Evolutionary conservation across 768 basidiomycete species (phyloP).

Genomic region (Paxillus ammoniavirescens): DNA sequence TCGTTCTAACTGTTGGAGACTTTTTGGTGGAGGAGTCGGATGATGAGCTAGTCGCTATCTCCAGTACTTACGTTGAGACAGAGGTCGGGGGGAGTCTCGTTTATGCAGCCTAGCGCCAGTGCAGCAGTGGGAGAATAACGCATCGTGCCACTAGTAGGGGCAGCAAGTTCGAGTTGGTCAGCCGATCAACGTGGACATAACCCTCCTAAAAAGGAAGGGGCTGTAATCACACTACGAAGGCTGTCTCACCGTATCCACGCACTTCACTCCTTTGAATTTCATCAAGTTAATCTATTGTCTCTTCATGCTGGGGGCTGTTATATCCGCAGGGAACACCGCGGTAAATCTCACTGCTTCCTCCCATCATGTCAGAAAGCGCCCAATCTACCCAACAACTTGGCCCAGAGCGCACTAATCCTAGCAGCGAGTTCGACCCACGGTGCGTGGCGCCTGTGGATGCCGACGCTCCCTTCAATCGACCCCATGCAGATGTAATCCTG

Average conservation of each 20-base stretch:
- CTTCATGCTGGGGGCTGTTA: slow-evolving; percentile 10
- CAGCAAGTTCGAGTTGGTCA: too few species aligned
- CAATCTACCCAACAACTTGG: background rate
- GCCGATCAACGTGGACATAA: background rate
- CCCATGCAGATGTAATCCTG: slow-evolving; percentile 51
- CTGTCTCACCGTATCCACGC: slow-evolving; percentile 3
- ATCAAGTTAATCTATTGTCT: background rate
- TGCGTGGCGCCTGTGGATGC: slow-evolving; percentile 25
- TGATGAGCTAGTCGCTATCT: background rate
- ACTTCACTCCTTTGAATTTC: slow-evolving; percentile 1
- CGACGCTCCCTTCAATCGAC: slow-evolving; percentile 45
- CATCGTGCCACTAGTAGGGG: too few species aligned
- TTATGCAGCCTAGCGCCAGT: too few species aligned
- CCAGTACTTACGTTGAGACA: too few species aligned
- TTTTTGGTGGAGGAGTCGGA: background rate
- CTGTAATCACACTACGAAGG: background rate
- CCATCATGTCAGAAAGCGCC: slow-evolving; percentile 16
- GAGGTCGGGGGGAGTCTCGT: too few species aligned
- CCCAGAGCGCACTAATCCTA: slow-evolving; percentile 2
- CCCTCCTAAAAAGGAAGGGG: background rate
- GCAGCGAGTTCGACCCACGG: slow-evolving; percentile 2
- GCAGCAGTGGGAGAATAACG: too few species aligned
- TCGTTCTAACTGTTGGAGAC: slow-evolving; percentile 4
- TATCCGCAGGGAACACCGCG: background rate
- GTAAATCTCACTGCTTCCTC: background rate